Evolutionary conservation across 2,329 filamentous ascomycete genomes (phyloP).

Genomic region (Dryadomyces quercivorus): DNA sequence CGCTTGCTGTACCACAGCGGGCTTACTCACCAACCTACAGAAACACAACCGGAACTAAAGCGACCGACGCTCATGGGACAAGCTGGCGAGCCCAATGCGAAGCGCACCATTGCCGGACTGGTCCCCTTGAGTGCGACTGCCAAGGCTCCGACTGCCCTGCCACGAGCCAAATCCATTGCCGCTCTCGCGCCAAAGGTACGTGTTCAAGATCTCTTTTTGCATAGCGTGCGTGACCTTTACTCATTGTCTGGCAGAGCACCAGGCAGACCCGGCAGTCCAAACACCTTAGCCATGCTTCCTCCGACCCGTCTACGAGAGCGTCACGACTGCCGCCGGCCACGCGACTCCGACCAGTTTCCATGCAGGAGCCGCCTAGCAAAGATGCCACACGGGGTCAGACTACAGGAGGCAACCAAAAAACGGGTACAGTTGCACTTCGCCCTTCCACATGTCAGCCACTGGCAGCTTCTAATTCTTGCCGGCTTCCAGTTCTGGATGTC

Average conservation of each 20-base stretch:
- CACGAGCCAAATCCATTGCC: constrained; percentile 1
- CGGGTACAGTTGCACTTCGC: neutral
- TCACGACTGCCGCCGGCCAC: neutral
- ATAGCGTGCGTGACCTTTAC: too few relatives aligned
- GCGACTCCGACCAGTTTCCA: neutral
- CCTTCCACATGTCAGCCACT: neutral
- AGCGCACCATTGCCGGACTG: constrained; percentile 1
- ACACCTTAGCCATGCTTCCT: neutral
- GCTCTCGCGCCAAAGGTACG: neutral
- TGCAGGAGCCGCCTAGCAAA: neutral
- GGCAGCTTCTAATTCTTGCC: constrained; percentile 31
- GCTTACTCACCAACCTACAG: constrained; percentile 19
- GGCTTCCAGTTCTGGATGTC: constrained; percentile 63
- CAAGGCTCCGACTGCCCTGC: neutral
- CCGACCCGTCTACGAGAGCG: neutral
- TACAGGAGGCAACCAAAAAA: neutral
- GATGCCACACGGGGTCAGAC: neutral
- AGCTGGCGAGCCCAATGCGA: constrained; percentile 36
- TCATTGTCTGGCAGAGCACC: too few relatives aligned
- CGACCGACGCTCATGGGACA: constrained; percentile 45
- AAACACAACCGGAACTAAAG: constrained; percentile 43
- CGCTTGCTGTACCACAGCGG: neutral
- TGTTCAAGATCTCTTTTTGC: neutral
- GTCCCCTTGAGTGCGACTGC: neutral
- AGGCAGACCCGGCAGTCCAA: neutral